Percentiles rank a stretch among this genome's conserved stretches.
phyloP scores from a whole-genome alignment of 345 rosid genomes.

The Xanthoceras sorbifolium region DNA sequence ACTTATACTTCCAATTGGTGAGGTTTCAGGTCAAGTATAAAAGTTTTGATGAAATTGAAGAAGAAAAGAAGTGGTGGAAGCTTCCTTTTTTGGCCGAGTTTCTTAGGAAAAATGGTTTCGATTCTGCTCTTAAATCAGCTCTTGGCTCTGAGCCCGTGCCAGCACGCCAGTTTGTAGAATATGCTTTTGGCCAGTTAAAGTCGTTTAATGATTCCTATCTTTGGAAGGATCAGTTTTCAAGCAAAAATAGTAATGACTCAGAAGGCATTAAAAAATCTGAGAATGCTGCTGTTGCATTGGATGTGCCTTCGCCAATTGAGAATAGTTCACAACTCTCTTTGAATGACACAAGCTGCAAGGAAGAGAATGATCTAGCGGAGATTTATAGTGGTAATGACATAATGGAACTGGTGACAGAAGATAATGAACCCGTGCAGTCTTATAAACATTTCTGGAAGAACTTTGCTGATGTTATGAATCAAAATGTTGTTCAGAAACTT shows the following conservation, averaged over 20 bases:
- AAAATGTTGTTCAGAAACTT: conserved; percentile 69
- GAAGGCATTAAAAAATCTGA: conserved; percentile 30
- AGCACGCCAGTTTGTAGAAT: conserved; percentile 85
- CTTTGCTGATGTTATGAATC: conserved; percentile 57
- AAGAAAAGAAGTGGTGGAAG: conserved; percentile 82
- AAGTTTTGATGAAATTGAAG: conserved; percentile 73
- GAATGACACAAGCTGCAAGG: conserved; percentile 23
- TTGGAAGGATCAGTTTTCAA: conserved; percentile 39
- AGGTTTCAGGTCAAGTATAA: conserved; percentile 73
- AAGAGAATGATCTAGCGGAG: conserved; percentile 27
- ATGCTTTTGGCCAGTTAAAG: conserved; percentile 84
- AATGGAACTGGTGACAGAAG: conserved; percentile 29
- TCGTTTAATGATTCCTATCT: conserved; percentile 58
- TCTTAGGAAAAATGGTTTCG: conserved; percentile 65
- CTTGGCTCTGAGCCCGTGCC: conserved; percentile 72
- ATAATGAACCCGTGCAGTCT: conserved; percentile 38
- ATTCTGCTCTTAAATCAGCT: conserved; percentile 52
- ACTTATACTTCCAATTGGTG: conserved; percentile 9
- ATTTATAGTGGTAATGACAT: conserved; percentile 26
- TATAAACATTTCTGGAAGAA: conserved; percentile 68
- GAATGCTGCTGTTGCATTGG: conserved; percentile 30
- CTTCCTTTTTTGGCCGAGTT: conserved; percentile 72
- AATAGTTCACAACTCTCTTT: conserved; percentile 30
- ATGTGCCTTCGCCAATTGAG: conserved; percentile 33
- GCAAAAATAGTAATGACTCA: conserved; percentile 24